A percentile compares a stretch with the other conserved stretches of the same genome.
Conservation (phyloP, 176 grass and related monocot species). For the Rhipidocladum racemiflorum region DNA sequence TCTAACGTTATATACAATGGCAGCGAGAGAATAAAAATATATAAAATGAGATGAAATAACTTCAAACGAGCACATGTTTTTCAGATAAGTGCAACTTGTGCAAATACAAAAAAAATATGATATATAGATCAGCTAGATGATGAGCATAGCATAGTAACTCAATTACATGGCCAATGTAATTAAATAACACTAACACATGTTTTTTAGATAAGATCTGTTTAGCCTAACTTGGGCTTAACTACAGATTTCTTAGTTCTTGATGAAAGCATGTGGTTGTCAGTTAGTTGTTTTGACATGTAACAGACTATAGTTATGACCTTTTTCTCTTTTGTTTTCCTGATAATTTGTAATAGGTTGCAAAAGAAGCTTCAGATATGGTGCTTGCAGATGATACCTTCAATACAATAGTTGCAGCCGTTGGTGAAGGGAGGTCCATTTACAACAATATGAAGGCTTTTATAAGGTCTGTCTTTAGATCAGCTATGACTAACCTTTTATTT, state of each 20-base stretch:
- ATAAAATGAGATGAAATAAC: too few relatives aligned
- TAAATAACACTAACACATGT: too few relatives aligned
- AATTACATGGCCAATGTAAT: too few relatives aligned
- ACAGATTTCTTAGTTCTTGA: background rate
- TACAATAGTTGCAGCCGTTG: conserved; percentile 95
- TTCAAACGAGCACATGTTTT: too few relatives aligned
- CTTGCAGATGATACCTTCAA: conserved; percentile 99
- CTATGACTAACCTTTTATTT: conserved; percentile 13
- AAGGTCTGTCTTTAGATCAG: conserved; percentile 48
- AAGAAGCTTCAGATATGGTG: conserved; percentile 98
- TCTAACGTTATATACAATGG: too few relatives aligned
- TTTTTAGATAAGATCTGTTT: too few relatives aligned
- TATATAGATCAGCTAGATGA: too few relatives aligned
- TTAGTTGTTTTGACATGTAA: background rate
- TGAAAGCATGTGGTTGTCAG: background rate
- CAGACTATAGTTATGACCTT: background rate
- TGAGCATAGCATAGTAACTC: too few relatives aligned
- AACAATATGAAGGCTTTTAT: conserved; percentile 99
- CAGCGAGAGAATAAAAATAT: too few relatives aligned
- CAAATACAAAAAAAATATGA: too few relatives aligned
- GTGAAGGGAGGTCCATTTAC: conserved; percentile 96
- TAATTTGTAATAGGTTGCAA: conserved; percentile 66
- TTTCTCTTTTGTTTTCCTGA: background rate
- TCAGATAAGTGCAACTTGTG: too few relatives aligned
- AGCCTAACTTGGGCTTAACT: too few relatives aligned